Evolutionary conservation across 768 basidiomycete species (phyloP).

Genomic region (Collybia sordida): DNA sequence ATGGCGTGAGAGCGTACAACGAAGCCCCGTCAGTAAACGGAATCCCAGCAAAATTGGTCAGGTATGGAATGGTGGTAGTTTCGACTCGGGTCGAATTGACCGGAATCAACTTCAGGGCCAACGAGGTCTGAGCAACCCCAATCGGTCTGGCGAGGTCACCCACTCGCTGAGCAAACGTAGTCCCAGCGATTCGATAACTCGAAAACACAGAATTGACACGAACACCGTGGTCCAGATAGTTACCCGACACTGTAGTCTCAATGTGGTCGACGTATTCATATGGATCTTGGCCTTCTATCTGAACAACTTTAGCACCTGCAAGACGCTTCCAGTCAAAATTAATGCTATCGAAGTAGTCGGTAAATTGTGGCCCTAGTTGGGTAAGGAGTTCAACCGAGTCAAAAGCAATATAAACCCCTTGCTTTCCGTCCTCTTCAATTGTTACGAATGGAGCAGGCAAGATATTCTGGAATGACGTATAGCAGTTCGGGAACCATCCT

Average conservation of each 20-base stretch:
- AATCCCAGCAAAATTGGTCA: slow-evolving; percentile 44
- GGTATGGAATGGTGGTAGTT: slow-evolving; percentile 50
- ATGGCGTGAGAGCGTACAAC: slow-evolving; percentile 35
- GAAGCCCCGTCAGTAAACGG: slow-evolving; percentile 51
- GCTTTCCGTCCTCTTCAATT: slow-evolving; percentile 45
- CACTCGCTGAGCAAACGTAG: slow-evolving; percentile 53
- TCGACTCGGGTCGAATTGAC: slow-evolving; percentile 47
- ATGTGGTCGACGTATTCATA: slow-evolving; percentile 57
- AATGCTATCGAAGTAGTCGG: slow-evolving; percentile 44
- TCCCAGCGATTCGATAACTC: slow-evolving; percentile 50
- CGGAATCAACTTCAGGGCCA: slow-evolving; percentile 48
- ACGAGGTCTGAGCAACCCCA: slow-evolving; percentile 42
- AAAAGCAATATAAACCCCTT: slow-evolving; percentile 52
- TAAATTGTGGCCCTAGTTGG: slow-evolving; percentile 45
- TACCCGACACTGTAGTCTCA: slow-evolving; percentile 58
- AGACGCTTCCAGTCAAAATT: slow-evolving; percentile 59
- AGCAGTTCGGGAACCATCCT: slow-evolving; percentile 62
- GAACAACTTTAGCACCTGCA: slow-evolving; percentile 56
- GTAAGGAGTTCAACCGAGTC: slow-evolving; percentile 52
- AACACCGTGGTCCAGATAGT: slow-evolving; percentile 62
- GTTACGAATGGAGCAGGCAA: slow-evolving; percentile 56
- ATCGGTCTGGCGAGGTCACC: slow-evolving; percentile 55
- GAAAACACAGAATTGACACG: slow-evolving; percentile 64
- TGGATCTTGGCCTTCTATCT: slow-evolving; percentile 52
- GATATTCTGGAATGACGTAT: slow-evolving; percentile 51